A percentile compares a stretch with the other conserved stretches of the same genome.
Conservation (phyloP, 768 basidiomycete genomes). For the Lentinula sp. region DNA sequence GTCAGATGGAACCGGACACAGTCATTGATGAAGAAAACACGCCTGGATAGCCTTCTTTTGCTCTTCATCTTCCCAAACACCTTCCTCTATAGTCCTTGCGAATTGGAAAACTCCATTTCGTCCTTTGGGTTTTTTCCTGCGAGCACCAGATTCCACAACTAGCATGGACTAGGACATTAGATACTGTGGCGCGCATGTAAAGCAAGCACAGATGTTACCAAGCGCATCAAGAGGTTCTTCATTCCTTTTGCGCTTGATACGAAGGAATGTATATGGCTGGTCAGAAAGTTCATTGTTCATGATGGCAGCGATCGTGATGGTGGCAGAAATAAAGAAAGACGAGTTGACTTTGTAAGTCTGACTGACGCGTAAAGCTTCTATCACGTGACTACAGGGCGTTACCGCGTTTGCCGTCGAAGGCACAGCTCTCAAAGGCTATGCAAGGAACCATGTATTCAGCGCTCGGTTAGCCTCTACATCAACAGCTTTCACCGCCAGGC, state of each 20-base stretch:
- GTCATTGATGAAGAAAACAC: slow-evolving; percentile 36
- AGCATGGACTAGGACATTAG: not conserved
- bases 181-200: not conserved
- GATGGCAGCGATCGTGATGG: not conserved
- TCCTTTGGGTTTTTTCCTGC: slow-evolving; percentile 56
- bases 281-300: slow-evolving; percentile 7
- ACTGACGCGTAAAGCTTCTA: not conserved
- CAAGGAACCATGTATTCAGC: too few relatives aligned
- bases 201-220: slow-evolving; percentile 31
- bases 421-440: too few relatives aligned
- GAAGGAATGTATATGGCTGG: slow-evolving; percentile 61
- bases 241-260: slow-evolving; percentile 78
- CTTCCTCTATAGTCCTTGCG: slow-evolving; percentile 70
- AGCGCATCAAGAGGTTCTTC: slow-evolving; percentile 81
- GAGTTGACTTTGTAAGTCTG: not conserved
- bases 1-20: not conserved
- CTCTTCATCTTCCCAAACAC: slow-evolving; percentile 58
- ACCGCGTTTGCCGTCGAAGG: not conserved
- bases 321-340: not conserved
- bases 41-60: slow-evolving; percentile 61
- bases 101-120: slow-evolving; percentile 68
- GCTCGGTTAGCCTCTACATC: too few relatives aligned
- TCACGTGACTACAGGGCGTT: not conserved
- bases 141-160: slow-evolving; percentile 61
- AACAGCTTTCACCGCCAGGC: too few relatives aligned